phyloP scores from a whole-genome alignment of 495 filamentous ascomycete genomes.

The Penicillium desertorum region DNA sequence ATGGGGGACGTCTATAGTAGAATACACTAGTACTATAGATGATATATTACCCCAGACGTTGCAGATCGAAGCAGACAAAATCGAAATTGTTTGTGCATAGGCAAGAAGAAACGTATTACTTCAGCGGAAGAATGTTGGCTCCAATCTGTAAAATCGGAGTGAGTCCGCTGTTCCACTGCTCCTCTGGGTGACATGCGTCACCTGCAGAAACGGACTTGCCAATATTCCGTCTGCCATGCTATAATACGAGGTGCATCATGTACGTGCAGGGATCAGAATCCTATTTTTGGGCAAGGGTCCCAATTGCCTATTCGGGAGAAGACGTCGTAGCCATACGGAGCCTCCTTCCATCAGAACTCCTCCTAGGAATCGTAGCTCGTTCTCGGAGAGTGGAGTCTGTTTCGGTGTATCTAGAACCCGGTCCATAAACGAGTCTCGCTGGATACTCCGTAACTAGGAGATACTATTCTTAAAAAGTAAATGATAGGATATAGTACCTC shows the following conservation, averaged over 20 bases:
- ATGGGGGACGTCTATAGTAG: no score
- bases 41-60: no score
- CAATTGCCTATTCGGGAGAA: not conserved
- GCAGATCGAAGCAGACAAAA: no score
- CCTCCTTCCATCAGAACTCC: constrained; percentile 45
- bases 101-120: no score
- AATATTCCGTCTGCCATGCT: not conserved
- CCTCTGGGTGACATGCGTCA: not conserved
- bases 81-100: no score
- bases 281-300: no score
- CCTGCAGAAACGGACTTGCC: not conserved
- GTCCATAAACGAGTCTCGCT: not conserved
- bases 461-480: no score
- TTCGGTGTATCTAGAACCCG: constrained; percentile 26
- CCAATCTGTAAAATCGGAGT: not conserved
- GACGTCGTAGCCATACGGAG: constrained; percentile 5
- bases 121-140: not conserved
- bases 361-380: constrained; percentile 28
- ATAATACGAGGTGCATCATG: not conserved
- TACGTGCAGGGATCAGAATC: not conserved
- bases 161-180: not conserved
- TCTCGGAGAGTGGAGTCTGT: constrained; percentile 10
- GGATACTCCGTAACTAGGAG: no score
- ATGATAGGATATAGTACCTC: no score
- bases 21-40: no score